Base-by-base conservation (phyloP, 768 basidiomycete species). In the Tricholoma bakamatsutake region DNA sequence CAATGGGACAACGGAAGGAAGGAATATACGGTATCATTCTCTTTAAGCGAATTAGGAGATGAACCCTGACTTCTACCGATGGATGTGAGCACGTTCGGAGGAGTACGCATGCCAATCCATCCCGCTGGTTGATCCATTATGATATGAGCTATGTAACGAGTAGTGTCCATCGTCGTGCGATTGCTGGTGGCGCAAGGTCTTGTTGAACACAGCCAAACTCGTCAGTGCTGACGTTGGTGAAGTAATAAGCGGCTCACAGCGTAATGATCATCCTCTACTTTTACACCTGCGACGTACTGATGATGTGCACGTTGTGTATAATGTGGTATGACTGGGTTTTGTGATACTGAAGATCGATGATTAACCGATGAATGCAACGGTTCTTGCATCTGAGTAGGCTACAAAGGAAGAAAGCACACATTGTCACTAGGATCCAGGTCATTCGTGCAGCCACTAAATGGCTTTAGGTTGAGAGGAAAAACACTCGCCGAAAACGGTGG, bases 401-500 rank as follows among this genome's bases (percentile, higher is more conserved):
- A 70, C 69, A 72, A 67, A 71, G 67, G 68, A 68, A 76, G 67
- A 69, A 62, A 68, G 67, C 66, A 65, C 61, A 64, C 30, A 61
- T 63, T 62, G 77, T 83, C 73, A 86, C 77, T 82, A 83, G 78
- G 76, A 80, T 83, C 80, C 72, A 68, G 61, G 73, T 69, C 58
- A 63, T 58, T 59, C 65, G 61, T 67, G 48, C 54, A 61, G 64
- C 65, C 64, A 62, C 59, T 61, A 63, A 54, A 61, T 62, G 59
- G 61, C 59, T 56, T 58, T 53, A 40, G 53, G 50, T 39, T 57
- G 56, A 61, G 74, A 70, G 71, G 73, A 78, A 76, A 67, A 77
- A 78, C 67, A 88, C 89, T 88, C 83, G 82, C 88, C 86, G 89
- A 91, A 77, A 88, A 90, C n/a, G 87, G 85, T 55, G 86, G 85